A percentile compares a stretch with the other conserved stretches of the same genome.
Conservation (phyloP, 495 filamentous ascomycete species). For the Cercophora sp. region DNA sequence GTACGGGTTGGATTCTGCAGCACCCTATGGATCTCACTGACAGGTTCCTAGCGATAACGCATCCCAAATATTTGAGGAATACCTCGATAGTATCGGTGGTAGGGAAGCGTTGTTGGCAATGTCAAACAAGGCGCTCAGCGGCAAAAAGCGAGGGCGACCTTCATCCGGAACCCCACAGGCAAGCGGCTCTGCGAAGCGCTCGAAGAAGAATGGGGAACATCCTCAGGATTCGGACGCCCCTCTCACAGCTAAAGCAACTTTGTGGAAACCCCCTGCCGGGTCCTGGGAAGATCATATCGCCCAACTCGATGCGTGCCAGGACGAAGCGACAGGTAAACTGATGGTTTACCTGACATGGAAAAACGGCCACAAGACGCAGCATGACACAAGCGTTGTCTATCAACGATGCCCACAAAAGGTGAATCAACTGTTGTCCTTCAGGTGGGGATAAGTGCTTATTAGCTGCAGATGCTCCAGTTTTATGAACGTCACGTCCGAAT, state of each 20-base stretch:
- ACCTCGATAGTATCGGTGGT: conserved; percentile 46
- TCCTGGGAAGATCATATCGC: conserved; percentile 57
- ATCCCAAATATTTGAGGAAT: conserved; percentile 40
- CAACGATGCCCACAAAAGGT: conserved; percentile 59
- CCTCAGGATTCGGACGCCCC: conserved; percentile 36
- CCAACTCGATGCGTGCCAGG: conserved; percentile 53
- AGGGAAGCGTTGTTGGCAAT: conserved; percentile 49
- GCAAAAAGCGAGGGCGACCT: conserved; percentile 45
- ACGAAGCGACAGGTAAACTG: conserved; percentile 43
- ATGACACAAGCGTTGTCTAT: conserved; percentile 52
- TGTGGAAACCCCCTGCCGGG: conserved; percentile 53
- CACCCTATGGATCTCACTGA: conserved; percentile 3
- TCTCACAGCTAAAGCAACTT: conserved; percentile 23
- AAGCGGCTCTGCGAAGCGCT: conserved; percentile 34
- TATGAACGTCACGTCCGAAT: conserved; percentile 57
- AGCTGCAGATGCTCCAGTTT: conserved; percentile 54
- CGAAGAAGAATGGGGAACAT: conserved; percentile 33
- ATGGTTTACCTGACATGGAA: conserved; percentile 54
- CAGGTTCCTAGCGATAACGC: conserved; percentile 37
- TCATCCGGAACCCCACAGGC: conserved; percentile 26
- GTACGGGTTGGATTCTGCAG: conserved; percentile 27
- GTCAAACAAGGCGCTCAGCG: conserved; percentile 33
- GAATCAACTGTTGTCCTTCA: conserved; percentile 4
- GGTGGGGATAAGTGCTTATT: conserved; percentile 9
- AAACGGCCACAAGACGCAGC: conserved; percentile 56